Evolutionary conservation across 768 basidiomycete species (phyloP).

Genomic region (Naganishia randhawae): DNA sequence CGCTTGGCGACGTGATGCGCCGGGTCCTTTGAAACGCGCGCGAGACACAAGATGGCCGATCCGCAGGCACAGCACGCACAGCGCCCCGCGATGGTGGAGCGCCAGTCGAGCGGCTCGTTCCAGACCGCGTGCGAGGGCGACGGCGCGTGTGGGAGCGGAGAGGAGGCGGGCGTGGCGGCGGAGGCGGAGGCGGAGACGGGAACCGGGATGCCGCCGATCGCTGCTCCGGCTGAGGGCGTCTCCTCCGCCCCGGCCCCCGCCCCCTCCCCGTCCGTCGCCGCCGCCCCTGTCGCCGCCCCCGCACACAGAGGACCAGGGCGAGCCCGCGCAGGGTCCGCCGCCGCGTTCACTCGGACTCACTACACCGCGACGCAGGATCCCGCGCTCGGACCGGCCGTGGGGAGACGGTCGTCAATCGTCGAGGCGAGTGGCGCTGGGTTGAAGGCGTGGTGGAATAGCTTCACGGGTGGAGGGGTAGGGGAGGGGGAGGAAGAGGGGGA

Average conservation of each 20-base stretch:
- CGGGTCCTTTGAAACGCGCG: no score
- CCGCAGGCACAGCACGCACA: neutral
- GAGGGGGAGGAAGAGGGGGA: neutral
- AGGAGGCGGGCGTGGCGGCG: neutral
- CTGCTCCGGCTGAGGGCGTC: no score
- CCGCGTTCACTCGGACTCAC: neutral
- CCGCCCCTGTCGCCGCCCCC: neutral
- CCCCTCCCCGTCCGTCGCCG: neutral
- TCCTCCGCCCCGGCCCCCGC: neutral
- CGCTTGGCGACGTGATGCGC: no score
- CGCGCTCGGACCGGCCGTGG: neutral
- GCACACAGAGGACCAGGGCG: neutral
- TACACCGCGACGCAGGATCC: neutral
- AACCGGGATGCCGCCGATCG: no score
- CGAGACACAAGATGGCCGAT: no score
- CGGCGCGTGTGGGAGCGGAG: neutral
- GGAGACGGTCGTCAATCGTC: conserved; percentile 5
- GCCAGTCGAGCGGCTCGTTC: neutral
- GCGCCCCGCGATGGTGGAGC: neutral
- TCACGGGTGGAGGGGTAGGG: conserved; percentile 2
- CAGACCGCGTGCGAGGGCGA: neutral
- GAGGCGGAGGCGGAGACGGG: no score
- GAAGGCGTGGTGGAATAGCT: conserved; percentile 47
- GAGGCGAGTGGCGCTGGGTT: conserved; percentile 30
- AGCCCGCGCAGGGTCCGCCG: neutral